phyloP scores from a whole-genome alignment of 169 alveolate species.

The Plasmodium cynomolgi region DNA sequence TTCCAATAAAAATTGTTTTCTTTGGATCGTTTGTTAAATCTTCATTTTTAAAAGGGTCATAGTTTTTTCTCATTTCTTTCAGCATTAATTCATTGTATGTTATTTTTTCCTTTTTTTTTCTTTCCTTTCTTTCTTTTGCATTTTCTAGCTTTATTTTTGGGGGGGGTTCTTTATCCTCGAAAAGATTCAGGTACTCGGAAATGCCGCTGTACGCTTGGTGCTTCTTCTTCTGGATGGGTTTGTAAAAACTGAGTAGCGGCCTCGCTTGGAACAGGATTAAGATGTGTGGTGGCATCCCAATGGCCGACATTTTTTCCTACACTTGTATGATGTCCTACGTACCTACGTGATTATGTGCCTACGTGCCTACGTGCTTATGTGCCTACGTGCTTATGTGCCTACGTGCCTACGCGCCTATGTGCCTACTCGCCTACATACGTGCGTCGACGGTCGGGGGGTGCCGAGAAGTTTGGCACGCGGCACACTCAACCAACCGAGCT shows the following conservation, averaged over 20 bases:
- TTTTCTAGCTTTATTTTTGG: constrained; percentile 81
- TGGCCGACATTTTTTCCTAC: constrained; percentile 81
- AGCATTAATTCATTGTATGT: constrained; percentile 70
- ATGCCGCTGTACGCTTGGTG: constrained; percentile 75
- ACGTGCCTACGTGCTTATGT: background rate
- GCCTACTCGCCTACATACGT: background rate
- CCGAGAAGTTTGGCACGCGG: background rate
- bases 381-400: background rate
- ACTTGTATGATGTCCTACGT: background rate
- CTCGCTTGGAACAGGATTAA: constrained; percentile 86
- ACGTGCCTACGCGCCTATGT: background rate
- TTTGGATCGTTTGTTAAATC: constrained; percentile 91
- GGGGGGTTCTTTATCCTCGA: constrained; percentile 80
- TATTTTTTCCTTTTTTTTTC: constrained; percentile 75
- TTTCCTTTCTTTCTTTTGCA: constrained; percentile 79
- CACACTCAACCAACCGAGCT: background rate
- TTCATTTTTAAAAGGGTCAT: constrained; percentile 81
- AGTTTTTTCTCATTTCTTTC: constrained; percentile 61
- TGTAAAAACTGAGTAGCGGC: constrained; percentile 81
- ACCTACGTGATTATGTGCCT: background rate
- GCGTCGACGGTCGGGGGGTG: background rate
- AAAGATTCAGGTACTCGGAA: constrained; percentile 75
- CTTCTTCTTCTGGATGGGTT: constrained; percentile 75
- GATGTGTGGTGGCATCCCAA: constrained; percentile 88
- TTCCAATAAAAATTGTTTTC: constrained; percentile 95